Conservation (phyloP, 352 stramenopile species). For the Globisporangium splendens region DNA sequence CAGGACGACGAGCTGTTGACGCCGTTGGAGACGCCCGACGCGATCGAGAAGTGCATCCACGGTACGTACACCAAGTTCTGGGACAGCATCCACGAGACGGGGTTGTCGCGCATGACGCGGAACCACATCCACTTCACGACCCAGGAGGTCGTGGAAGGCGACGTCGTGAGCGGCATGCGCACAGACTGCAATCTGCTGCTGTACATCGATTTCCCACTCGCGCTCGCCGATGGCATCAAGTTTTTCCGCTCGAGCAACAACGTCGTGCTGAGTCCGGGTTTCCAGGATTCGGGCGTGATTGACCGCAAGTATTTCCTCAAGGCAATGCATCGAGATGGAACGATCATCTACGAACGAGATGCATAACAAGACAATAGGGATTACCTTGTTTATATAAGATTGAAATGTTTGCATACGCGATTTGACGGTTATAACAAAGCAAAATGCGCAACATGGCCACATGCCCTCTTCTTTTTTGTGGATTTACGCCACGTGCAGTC, state of each 20-base stretch:
- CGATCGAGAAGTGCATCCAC: slow-evolving; percentile 63
- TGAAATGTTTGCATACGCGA: background rate
- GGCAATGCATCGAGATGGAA: slow-evolving; percentile 46
- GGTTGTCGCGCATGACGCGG: slow-evolving; percentile 72
- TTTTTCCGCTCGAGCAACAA: slow-evolving; percentile 87
- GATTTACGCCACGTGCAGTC: slow-evolving; percentile 10
- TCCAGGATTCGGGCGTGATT: slow-evolving; percentile 46
- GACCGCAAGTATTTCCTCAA: slow-evolving; percentile 55
- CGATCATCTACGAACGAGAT: slow-evolving; percentile 47
- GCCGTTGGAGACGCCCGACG: slow-evolving; percentile 43
- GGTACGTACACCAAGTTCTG: slow-evolving; percentile 73
- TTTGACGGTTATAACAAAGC: too few relatives aligned
- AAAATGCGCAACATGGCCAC: background rate
- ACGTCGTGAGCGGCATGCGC: slow-evolving; percentile 81
- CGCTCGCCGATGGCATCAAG: slow-evolving; percentile 64
- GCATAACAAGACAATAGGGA: background rate
- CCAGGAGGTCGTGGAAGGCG: slow-evolving; percentile 31
- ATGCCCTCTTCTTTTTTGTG: background rate
- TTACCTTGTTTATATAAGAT: too few relatives aligned
- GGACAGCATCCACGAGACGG: slow-evolving; percentile 52
- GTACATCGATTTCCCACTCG: slow-evolving; percentile 59
- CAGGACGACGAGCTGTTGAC: slow-evolving; percentile 69
- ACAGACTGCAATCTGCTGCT: slow-evolving; percentile 67
- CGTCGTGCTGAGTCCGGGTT: slow-evolving; percentile 67
- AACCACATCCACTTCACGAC: slow-evolving; percentile 88